phyloP scores from a whole-genome alignment of 1,139 yeast species.

The Arxiozyma bovina region DNA sequence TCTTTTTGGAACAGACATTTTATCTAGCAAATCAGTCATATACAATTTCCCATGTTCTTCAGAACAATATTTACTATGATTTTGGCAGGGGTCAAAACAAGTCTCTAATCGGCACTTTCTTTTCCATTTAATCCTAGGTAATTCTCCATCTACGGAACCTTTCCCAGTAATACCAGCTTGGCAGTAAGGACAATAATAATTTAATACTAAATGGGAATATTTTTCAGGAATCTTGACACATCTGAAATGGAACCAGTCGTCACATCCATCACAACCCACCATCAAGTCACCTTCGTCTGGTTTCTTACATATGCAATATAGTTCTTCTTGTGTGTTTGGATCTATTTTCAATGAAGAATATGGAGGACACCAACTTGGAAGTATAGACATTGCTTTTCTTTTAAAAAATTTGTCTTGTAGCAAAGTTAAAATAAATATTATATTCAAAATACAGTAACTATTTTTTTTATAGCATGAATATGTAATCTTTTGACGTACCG shows the following conservation, averaged over 20 bases:
- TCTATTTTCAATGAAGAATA: constrained; percentile 20
- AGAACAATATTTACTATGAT: constrained; percentile 62
- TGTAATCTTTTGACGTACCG: too few relatives aligned
- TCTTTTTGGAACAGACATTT: constrained; percentile 13
- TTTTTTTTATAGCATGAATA: neutral
- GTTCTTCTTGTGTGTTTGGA: constrained; percentile 42
- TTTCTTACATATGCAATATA: constrained; percentile 70
- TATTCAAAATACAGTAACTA: neutral
- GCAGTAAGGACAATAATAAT: constrained; percentile 72
- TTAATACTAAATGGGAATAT: constrained; percentile 50
- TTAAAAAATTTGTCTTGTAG: neutral
- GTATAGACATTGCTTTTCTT: constrained; percentile 24
- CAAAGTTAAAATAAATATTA: too few relatives aligned
- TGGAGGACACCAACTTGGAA: constrained; percentile 31
- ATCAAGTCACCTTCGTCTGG: constrained; percentile 76
- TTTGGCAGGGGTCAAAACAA: constrained; percentile 53
- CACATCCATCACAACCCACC: constrained; percentile 94
- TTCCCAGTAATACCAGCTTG: constrained; percentile 41
- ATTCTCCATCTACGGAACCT: constrained; percentile 6
- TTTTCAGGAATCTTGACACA: constrained; percentile 58
- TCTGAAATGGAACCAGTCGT: constrained; percentile 86
- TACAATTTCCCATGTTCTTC: constrained; percentile 60
- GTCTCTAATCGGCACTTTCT: constrained; percentile 57
- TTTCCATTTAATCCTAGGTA: constrained; percentile 53
- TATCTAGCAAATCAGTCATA: constrained; percentile 34